Percentiles rank a stretch among this genome's conserved stretches.
These are phyloP conservation scores for Micractinium sp. DNA, from an alignment of 139 green algal species.

Conservation along the genomic window DNA sequence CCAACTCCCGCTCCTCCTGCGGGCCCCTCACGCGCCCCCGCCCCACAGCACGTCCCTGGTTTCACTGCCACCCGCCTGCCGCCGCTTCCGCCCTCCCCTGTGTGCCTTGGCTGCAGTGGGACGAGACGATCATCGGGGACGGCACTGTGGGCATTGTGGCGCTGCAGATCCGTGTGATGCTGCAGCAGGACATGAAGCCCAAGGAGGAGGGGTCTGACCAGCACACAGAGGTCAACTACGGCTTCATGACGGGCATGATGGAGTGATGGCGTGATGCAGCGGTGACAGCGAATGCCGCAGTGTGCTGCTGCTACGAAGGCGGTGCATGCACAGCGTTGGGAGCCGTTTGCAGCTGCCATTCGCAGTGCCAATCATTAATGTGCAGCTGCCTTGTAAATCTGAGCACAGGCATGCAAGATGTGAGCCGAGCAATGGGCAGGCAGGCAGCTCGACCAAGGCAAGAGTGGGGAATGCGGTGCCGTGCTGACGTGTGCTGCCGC, in stretches of 20 bases:
- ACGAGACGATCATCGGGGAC: constrained; percentile 38
- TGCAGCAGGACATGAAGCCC: constrained; percentile 67
- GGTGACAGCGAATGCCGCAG: too few species aligned
- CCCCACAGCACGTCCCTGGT: not conserved
- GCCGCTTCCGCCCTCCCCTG: not conserved
- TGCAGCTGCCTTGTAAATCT: too few species aligned
- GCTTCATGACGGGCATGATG: constrained; percentile 73
- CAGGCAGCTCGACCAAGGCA: too few species aligned
- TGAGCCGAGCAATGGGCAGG: too few species aligned
- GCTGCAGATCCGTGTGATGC: constrained; percentile 67
- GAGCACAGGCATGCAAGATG: too few species aligned
- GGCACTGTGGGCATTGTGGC: constrained; percentile 54
- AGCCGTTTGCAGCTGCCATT: too few species aligned
- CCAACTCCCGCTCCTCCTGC: not conserved
- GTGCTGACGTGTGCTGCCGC: too few species aligned
- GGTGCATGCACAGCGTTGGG: too few species aligned
- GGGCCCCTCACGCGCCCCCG: not conserved
- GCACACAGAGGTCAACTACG: constrained; percentile 81
- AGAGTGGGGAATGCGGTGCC: too few species aligned
- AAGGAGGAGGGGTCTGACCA: constrained; percentile 20
- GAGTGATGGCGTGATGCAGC: not conserved
- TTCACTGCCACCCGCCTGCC: too few species aligned
- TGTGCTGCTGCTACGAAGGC: too few species aligned
- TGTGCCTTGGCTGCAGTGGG: constrained; percentile 37
- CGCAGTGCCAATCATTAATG: too few species aligned